phyloP scores from a whole-genome alignment of 208 protist genomes.

The Naegleria fowleri region DNA sequence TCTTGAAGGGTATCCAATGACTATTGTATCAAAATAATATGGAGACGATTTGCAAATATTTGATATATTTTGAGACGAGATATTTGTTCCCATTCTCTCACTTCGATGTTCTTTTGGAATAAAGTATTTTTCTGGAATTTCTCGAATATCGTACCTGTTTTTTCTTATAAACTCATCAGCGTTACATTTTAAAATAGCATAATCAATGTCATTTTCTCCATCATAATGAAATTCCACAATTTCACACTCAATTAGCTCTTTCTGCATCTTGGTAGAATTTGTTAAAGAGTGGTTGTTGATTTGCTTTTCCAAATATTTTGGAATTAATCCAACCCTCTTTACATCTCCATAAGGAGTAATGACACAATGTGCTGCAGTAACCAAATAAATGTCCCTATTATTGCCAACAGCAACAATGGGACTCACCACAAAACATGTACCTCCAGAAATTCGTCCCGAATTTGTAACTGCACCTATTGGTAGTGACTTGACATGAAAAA shows the following conservation, averaged over 20 bases:
- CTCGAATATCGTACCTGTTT: not conserved
- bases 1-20: not conserved
- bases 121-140: not conserved
- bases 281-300: not conserved
- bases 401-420: not conserved
- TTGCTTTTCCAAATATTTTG: not conserved
- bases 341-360: not conserved
- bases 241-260: not conserved
- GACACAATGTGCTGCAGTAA: not conserved
- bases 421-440: not conserved
- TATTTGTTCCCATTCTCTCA: too few species aligned
- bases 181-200: not conserved
- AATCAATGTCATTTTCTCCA: not conserved
- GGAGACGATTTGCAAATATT: too few species aligned
- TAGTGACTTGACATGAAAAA: not conserved
- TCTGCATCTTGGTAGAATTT: not conserved
- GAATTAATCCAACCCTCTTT: not conserved
- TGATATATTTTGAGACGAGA: too few species aligned
- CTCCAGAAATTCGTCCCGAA: not conserved
- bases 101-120: not conserved
- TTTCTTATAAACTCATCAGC: not conserved
- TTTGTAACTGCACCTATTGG: not conserved
- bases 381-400: not conserved
- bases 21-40: not conserved
- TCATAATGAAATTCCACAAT: not conserved